Evolutionary conservation across 768 basidiomycete genomes (phyloP).

Genomic region (Termitomyces sp.): DNA sequence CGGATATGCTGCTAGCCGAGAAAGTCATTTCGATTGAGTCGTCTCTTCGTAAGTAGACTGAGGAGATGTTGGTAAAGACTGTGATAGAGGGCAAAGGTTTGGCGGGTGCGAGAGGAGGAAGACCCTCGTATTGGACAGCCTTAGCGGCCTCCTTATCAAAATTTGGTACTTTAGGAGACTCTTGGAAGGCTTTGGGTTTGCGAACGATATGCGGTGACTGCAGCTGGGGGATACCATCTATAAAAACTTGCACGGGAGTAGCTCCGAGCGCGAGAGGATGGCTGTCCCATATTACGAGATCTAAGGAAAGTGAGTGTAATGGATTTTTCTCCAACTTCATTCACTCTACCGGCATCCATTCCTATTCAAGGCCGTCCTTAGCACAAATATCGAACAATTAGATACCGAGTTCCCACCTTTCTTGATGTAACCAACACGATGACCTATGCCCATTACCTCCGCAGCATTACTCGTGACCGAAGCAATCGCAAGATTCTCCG

Average conservation of each 20-base stretch:
- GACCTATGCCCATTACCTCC: slow-evolving; percentile 65
- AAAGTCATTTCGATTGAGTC: slow-evolving; percentile 25
- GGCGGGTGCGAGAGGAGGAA: slow-evolving; percentile 60
- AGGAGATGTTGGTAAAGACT: slow-evolving; percentile 62
- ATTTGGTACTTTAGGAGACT: slow-evolving; percentile 54
- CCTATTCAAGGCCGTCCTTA: slow-evolving; percentile 29
- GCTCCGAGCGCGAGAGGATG: slow-evolving; percentile 84
- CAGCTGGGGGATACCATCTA: slow-evolving; percentile 84
- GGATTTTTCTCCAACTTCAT: not conserved
- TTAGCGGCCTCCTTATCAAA: slow-evolving; percentile 64
- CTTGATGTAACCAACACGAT: slow-evolving; percentile 77
- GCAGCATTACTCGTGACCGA: slow-evolving; percentile 76
- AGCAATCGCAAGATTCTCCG: slow-evolving; percentile 61
- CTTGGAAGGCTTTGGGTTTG: slow-evolving; percentile 47
- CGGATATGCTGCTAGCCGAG: slow-evolving; percentile 13
- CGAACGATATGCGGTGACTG: slow-evolving; percentile 34
- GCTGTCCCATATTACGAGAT: slow-evolving; percentile 79
- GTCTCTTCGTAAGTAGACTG: slow-evolving; percentile 30
- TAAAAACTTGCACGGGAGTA: slow-evolving; percentile 84
- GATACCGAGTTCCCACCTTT: slow-evolving; percentile 34
- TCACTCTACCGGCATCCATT: slow-evolving; percentile 63
- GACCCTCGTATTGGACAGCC: slow-evolving; percentile 62
- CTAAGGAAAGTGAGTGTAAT: slow-evolving; percentile 24
- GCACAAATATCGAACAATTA: not conserved
- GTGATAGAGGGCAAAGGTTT: slow-evolving; percentile 26